These are phyloP conservation scores for Naganishia antarctica DNA, from an alignment of 768 basidiomycete genomes.

Conservation along the genomic window DNA sequence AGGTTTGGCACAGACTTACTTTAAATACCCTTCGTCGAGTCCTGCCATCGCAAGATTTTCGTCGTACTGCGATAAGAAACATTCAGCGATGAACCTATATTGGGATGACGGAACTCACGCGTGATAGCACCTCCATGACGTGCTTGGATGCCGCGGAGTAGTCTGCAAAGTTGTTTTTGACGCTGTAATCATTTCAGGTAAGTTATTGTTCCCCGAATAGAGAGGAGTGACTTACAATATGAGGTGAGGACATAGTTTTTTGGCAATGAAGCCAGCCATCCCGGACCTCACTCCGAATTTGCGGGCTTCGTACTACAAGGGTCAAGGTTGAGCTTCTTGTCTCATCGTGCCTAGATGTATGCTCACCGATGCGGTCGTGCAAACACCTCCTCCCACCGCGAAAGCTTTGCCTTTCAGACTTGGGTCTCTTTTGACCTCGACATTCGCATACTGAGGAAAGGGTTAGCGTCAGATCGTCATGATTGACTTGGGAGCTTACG, in stretches of 20 bases:
- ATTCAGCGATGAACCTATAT: background rate
- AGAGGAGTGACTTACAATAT: too few relatives aligned
- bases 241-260: constrained; percentile 86
- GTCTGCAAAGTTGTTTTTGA: constrained; percentile 39
- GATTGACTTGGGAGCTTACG: constrained; percentile 30
- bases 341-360: background rate
- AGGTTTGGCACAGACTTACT: constrained; percentile 54
- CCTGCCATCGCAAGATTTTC: constrained; percentile 56
- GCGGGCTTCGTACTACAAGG: constrained; percentile 75
- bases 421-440: constrained; percentile 44
- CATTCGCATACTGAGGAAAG: constrained; percentile 52
- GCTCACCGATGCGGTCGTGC: constrained; percentile 64
- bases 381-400: constrained; percentile 73
- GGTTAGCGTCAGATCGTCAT: constrained; percentile 43
- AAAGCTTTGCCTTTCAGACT: constrained; percentile 51
- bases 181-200: constrained; percentile 25
- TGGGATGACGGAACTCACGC: constrained; percentile 35
- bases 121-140: constrained; percentile 64
- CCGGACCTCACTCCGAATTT: constrained; percentile 87
- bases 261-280: constrained; percentile 94
- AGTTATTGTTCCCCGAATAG: too few relatives aligned
- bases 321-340: background rate
- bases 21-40: constrained; percentile 86
- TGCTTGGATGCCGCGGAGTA: constrained; percentile 49
- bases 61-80: constrained; percentile 38